phyloP scores from a whole-genome alignment of 1,139 yeast species.

The Suhomyces coccinellae region DNA sequence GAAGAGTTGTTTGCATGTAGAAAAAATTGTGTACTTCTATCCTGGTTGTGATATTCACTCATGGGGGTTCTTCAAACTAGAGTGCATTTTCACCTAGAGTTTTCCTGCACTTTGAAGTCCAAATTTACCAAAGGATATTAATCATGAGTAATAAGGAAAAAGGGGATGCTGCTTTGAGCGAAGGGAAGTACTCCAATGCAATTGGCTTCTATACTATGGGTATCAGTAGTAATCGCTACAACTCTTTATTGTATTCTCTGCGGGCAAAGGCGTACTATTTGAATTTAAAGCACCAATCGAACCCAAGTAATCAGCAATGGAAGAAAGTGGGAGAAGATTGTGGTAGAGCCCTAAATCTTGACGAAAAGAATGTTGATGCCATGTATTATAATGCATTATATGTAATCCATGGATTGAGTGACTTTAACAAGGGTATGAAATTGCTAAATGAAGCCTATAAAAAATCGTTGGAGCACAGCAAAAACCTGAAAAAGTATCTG shows the following conservation, averaged over 20 bases:
- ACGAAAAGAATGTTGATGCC: constrained; percentile 20
- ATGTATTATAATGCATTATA: constrained; percentile 29
- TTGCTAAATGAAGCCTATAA: constrained; percentile 31
- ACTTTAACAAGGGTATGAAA: constrained; percentile 28
- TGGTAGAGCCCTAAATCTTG: constrained; percentile 29
- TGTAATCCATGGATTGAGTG: constrained; percentile 25
- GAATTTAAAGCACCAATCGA: constrained; percentile 10
- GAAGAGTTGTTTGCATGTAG: constrained; percentile 25
- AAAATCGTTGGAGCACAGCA: constrained; percentile 26
- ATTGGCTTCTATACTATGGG: constrained; percentile 22
- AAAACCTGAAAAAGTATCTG: constrained; percentile 19
- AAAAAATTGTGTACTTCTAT: constrained; percentile 17
- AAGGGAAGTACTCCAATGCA: constrained; percentile 20
- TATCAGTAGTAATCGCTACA: constrained; percentile 15
- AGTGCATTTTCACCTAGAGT: background rate
- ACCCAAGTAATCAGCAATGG: constrained; percentile 16
- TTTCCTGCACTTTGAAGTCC: background rate
- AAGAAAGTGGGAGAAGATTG: constrained; percentile 27
- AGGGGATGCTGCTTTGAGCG: constrained; percentile 6
- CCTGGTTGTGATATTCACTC: constrained; percentile 2
- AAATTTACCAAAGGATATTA: too few relatives aligned
- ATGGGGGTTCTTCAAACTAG: background rate
- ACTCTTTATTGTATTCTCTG: constrained; percentile 16
- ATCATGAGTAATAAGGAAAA: constrained; percentile 1
- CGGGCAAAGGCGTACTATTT: constrained; percentile 22